A percentile compares a stretch with the other conserved stretches of the same genome.
Conservation (phyloP, 2,329 filamentous ascomycete genomes). For the Hirsutella thompsonii region DNA sequence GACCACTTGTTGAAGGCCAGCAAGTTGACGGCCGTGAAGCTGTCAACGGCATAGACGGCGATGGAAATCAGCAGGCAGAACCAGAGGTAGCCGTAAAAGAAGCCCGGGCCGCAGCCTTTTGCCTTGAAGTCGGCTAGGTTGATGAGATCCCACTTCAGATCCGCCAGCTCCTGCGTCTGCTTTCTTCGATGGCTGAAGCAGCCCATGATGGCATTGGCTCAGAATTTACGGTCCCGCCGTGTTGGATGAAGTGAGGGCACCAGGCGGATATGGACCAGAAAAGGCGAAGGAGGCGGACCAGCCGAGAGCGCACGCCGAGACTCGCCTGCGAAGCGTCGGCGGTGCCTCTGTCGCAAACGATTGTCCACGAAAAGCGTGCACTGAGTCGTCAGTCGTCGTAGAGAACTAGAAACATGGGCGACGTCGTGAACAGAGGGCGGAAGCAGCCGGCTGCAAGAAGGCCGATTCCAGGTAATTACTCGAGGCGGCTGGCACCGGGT, state of each 20-base stretch:
- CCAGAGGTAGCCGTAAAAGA: slow-evolving; percentile 80
- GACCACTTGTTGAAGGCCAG: slow-evolving; percentile 85
- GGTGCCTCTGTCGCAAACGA: slow-evolving; percentile 12
- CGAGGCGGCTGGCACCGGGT: too few relatives aligned
- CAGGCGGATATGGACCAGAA: slow-evolving; percentile 3
- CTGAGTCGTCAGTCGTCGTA: neutral
- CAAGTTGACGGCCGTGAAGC: slow-evolving; percentile 85
- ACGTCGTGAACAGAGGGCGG: too few relatives aligned
- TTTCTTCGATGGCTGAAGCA: slow-evolving; percentile 51
- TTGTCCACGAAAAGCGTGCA: neutral
- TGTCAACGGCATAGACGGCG: slow-evolving; percentile 80
- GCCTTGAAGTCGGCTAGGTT: slow-evolving; percentile 68
- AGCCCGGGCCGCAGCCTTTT: slow-evolving; percentile 58
- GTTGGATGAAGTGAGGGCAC: slow-evolving; percentile 5
- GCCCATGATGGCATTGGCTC: slow-evolving; percentile 39
- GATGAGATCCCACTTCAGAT: slow-evolving; percentile 94
- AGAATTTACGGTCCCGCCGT: neutral
- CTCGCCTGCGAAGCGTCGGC: slow-evolving; percentile 38
- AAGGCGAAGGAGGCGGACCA: slow-evolving; percentile 16
- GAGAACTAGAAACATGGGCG: too few relatives aligned
- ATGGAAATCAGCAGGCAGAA: slow-evolving; percentile 66
- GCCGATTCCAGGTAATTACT: too few relatives aligned
- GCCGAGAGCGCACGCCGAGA: slow-evolving; percentile 31
- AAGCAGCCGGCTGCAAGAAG: too few relatives aligned
- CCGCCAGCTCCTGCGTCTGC: slow-evolving; percentile 53